A percentile compares a stretch with the other conserved stretches of the same genome.
phyloP scores from a whole-genome alignment of 2,329 filamentous ascomycete genomes.

The Apiospora hydei region DNA sequence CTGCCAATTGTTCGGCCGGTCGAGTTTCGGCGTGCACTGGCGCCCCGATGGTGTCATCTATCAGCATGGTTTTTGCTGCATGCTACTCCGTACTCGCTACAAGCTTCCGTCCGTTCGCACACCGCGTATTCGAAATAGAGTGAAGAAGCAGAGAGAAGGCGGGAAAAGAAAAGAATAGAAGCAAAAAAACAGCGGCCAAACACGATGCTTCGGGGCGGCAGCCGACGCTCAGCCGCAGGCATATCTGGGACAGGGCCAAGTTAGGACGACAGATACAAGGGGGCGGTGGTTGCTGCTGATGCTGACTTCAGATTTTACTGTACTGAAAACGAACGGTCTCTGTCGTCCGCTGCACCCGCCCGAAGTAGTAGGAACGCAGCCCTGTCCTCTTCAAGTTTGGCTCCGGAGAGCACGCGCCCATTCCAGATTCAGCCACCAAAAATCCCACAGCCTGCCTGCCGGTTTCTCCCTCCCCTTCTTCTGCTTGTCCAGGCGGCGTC shows the following conservation, averaged over 20 bases:
- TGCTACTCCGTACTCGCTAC: background rate
- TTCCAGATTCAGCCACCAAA: slow-evolving; percentile 23
- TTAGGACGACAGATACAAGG: background rate
- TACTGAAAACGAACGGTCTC: slow-evolving; percentile 11
- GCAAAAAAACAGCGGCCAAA: background rate
- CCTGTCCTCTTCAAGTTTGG: slow-evolving; percentile 20
- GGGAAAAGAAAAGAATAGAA: background rate
- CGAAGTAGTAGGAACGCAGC: slow-evolving; percentile 18
- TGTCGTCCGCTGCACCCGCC: slow-evolving; percentile 19
- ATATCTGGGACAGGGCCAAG: background rate
- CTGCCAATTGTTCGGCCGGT: slow-evolving; percentile 8
- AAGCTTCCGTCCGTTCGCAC: slow-evolving; percentile 11
- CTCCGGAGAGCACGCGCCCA: slow-evolving; percentile 22
- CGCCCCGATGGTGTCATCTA: slow-evolving; percentile 7
- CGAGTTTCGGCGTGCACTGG: slow-evolving; percentile 21
- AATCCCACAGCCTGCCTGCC: background rate
- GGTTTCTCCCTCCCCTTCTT: background rate
- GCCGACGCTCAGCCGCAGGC: slow-evolving; percentile 1
- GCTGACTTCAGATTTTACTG: slow-evolving; percentile 14
- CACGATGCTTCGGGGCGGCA: background rate
- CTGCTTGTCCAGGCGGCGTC: slow-evolving; percentile 11
- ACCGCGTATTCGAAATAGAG: background rate
- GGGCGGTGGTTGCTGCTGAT: slow-evolving; percentile 2
- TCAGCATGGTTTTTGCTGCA: background rate
- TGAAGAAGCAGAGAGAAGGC: background rate